A percentile compares a stretch with the other conserved stretches of the same genome.
Evolutionary conservation across 2,329 filamentous ascomycete species (phyloP).

Genomic region (Corinectria fuckeliana): DNA sequence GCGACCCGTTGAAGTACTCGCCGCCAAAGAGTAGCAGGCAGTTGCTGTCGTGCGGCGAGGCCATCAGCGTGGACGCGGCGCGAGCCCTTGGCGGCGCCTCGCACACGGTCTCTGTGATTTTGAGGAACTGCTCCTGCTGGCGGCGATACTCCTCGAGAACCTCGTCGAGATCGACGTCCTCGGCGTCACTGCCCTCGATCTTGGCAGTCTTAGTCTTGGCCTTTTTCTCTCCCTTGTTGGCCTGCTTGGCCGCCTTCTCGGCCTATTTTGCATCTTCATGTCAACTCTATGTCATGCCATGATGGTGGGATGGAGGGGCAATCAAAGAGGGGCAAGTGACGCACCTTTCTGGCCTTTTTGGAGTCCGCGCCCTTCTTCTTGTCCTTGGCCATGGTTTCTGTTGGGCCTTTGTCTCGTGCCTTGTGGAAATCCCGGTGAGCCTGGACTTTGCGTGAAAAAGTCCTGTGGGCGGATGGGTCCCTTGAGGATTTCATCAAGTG

Average conservation of each 20-base stretch:
- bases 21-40: slow-evolving; percentile 92
- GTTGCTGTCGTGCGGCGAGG: slow-evolving; percentile 84
- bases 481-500: slow-evolving; percentile 37
- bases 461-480: slow-evolving; percentile 36
- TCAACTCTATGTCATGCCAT: slow-evolving; percentile 29
- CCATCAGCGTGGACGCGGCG: slow-evolving; percentile 81
- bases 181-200: slow-evolving; percentile 81
- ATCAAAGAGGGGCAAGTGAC: slow-evolving; percentile 26
- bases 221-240: slow-evolving; percentile 90
- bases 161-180: slow-evolving; percentile 91
- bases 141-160: slow-evolving; percentile 93
- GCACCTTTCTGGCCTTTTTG: slow-evolving; percentile 59
- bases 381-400: slow-evolving; percentile 55
- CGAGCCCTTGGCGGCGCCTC: slow-evolving; percentile 78
- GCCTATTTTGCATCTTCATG: slow-evolving; percentile 44
- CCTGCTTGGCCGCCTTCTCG: slow-evolving; percentile 78
- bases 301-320: slow-evolving; percentile 28
- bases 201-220: slow-evolving; percentile 74
- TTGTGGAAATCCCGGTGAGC: slow-evolving; percentile 10
- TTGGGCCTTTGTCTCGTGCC: slow-evolving; percentile 1
- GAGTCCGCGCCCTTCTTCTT: slow-evolving; percentile 57
- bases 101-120: slow-evolving; percentile 82
- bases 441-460: slow-evolving; percentile 26
- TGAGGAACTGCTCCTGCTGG: slow-evolving; percentile 91
- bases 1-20: slow-evolving; percentile 92